phyloP scores from a whole-genome alignment of 176 grass and related monocot species.

The Aegilops longissima region DNA sequence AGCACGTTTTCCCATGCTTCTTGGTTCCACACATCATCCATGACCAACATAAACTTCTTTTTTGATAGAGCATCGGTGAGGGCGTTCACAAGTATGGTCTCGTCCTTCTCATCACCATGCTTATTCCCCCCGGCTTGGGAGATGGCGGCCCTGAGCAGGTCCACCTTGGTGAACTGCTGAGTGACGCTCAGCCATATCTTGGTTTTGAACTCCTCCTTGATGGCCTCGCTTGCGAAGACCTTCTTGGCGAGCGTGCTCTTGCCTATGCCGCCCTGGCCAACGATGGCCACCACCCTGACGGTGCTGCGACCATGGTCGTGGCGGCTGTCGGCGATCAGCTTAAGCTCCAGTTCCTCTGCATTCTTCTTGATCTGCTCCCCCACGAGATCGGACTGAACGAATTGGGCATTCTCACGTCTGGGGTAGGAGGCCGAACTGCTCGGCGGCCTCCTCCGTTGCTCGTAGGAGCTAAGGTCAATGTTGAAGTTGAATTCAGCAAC shows the following conservation, averaged over 20 bases:
- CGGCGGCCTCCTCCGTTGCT: no score
- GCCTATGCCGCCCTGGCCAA: background rate
- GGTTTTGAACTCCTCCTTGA: no score
- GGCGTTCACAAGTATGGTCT: background rate
- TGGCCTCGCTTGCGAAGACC: background rate
- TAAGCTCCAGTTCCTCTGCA: no score
- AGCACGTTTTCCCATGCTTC: background rate
- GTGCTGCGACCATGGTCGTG: no score
- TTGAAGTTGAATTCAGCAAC: no score
- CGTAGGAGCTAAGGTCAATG: no score
- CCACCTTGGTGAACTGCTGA: background rate
- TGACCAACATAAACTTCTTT: background rate
- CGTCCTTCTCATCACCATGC: background rate
- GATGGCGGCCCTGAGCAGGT: background rate
- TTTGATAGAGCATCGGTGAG: background rate
- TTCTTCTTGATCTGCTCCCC: no score
- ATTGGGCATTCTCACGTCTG: no score
- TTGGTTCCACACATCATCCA: background rate
- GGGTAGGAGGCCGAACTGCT: no score
- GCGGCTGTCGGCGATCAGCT: rapidly evolving
- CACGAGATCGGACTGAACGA: no score
- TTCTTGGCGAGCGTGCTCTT: background rate
- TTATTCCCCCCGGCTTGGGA: background rate
- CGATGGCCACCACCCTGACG: no score
- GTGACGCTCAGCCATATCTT: no score